Evolutionary conservation across 2,329 filamentous ascomycete genomes (phyloP), one percentile per base, ranked within the genome.

Genomic region (Trichoderma citrinoviride): DNA sequence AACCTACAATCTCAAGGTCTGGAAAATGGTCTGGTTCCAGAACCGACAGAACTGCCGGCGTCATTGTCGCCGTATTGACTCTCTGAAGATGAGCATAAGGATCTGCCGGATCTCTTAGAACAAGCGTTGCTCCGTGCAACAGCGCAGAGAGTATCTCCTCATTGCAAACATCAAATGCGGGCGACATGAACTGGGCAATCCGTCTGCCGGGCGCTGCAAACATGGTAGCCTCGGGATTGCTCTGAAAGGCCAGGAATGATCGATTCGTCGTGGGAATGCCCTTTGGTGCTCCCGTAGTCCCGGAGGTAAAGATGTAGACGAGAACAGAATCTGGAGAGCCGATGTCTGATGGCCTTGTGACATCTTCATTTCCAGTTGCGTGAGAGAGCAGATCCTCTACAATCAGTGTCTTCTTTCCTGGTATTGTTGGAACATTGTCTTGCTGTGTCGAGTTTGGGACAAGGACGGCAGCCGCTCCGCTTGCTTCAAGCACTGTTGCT

Each of bases 171-270:
- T 65, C 63, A 27, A 65, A 65, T 3, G 63, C 56, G 4, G 63
- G 63, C 5, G 63, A 65, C 63, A 65, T 65, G 19, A 65, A 65
- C 15, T 65, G 63, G 15, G 63, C 63, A n/a, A 61, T 65, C 23
- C 56, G 56, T 14, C 63, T 49, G 7, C 56, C 63, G 2, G 63
- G 63, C 10, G 63, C 56, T 2, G 63, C 63, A 23, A 54, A 65
- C 47, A 65, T 47, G 19, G 55, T 65, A 1, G 56, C 56, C 19
- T 65, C 63, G 12, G 57, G 57, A 33, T 65, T 65, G 44, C 63
- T 65, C 27, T 65, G 63, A 17, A 53, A 53, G 46, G 63, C 46
- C 23, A 65, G 40, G 37, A 65, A 61, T 40, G 56, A 50, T 21
- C 46, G 33, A 12, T 65, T 54, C 3, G 63, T 55, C 14, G 60